Evolutionary conservation across 176 grass and related monocot genomes (phyloP), one percentile per base, ranked within the genome.

Genomic region (Carex parvula): DNA sequence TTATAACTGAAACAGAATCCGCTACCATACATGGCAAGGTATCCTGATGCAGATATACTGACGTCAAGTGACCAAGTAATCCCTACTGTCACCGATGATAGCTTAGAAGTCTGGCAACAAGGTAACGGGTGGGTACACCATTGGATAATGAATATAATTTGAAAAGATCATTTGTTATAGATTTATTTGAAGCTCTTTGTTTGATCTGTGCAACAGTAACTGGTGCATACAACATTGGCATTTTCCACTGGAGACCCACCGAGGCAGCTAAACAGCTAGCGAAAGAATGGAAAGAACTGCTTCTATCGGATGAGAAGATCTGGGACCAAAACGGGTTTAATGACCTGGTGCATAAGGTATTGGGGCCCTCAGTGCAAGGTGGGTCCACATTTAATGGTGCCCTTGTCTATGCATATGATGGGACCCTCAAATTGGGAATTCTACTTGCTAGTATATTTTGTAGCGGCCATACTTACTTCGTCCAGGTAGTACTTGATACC

Each of bases 291-390:
- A 99, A 91, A 88, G 88, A 95, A 18, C 71, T 95, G 37, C 85
- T 99, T 60, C 52, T 95, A 60, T 91, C 90, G 35, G 90, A 99
- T 83, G 96, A 95, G 74, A 88, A 88, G 77, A 64, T 95, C 79
- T 99, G 96, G 96, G 96, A 99, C 81, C 93, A 99, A 87, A 89
- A 78, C 85, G 96, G 88, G 81, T 95, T 99, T 85, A 99, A 99
- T 90, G 89, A 99, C 83, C 88, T 99, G 46, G 30, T 92, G 17
- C 93, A 74, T 79, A 88, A 88, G 87, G 78, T 81, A 54, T 90
- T 93, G 72, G 96, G 93, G 71, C 83, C 84, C 26, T 70, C 93
- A 6, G 91, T 99, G 55, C 81, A 90, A 85, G 89, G 89, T 69
- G 77, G 84, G 88, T 85, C 72, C 87, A 46, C 68, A 71, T 71